These are phyloP conservation scores for Passalora sequoiae DNA, from an alignment of 2,329 filamentous ascomycete species.

Conservation along the genomic window DNA sequence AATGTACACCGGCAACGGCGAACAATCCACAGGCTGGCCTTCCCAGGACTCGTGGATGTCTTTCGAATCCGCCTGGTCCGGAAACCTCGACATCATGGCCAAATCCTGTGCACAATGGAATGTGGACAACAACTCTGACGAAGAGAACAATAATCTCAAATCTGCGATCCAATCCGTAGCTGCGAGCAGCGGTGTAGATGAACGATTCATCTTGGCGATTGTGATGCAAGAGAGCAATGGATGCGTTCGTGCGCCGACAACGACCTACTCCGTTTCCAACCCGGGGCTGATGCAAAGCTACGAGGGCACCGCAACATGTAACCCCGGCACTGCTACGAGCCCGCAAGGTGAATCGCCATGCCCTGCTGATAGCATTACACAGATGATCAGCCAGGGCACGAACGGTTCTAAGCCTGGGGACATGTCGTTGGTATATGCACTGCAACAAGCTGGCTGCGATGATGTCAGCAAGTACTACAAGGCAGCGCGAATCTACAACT, in stretches of 20 bases:
- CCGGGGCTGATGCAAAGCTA: slow-evolving; percentile 47
- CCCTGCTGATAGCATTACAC: slow-evolving; percentile 34
- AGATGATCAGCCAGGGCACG: slow-evolving; percentile 44
- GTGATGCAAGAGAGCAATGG: slow-evolving; percentile 46
- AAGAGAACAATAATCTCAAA: slow-evolving; percentile 39
- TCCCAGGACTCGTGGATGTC: slow-evolving; percentile 21
- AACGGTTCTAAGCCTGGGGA: slow-evolving; percentile 40
- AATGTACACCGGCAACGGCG: slow-evolving; percentile 25
- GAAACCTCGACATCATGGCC: slow-evolving; percentile 35
- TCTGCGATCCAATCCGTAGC: slow-evolving; percentile 35
- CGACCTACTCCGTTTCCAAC: slow-evolving; percentile 40
- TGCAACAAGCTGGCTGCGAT: slow-evolving; percentile 30
- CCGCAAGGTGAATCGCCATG: slow-evolving; percentile 36
- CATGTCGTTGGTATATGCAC: slow-evolving; percentile 40
- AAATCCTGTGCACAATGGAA: slow-evolving; percentile 36
- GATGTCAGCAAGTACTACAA: slow-evolving; percentile 44
- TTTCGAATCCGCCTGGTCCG: slow-evolving; percentile 31
- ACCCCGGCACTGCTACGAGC: slow-evolving; percentile 20
- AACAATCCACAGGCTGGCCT: slow-evolving; percentile 25
- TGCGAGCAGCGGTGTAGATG: slow-evolving; percentile 33
- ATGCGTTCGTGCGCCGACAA: slow-evolving; percentile 44
- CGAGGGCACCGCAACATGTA: slow-evolving; percentile 38
- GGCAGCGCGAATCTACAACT: slow-evolving; percentile 50
- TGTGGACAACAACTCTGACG: slow-evolving; percentile 35
- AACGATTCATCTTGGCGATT: slow-evolving; percentile 42